A percentile compares a stretch with the other conserved stretches of the same genome.
Evolutionary conservation across 2,329 filamentous ascomycete species (phyloP).

Genomic region (Hypoxylon sp.): DNA sequence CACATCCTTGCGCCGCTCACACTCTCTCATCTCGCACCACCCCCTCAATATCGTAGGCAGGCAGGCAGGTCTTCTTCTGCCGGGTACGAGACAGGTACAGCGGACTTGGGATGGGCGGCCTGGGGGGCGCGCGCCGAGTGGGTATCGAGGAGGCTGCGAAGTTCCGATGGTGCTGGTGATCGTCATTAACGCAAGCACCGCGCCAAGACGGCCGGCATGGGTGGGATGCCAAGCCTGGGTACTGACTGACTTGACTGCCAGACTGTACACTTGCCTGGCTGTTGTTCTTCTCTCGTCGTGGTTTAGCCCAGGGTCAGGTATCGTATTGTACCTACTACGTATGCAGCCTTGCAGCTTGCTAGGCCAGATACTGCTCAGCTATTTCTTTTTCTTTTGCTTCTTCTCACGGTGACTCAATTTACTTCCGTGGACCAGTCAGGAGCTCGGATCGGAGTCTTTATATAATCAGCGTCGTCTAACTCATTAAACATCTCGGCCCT

Average conservation of each 20-base stretch:
- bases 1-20: neutral
- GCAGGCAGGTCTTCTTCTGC: neutral
- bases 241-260: too few relatives aligned
- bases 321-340: too few relatives aligned
- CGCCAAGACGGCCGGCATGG: constrained; percentile 30
- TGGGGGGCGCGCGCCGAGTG: constrained; percentile 11
- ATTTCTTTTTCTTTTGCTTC: neutral
- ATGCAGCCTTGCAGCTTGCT: neutral
- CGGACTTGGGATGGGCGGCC: too few relatives aligned
- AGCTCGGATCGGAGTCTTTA: constrained; percentile 6
- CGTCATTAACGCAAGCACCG: constrained; percentile 39
- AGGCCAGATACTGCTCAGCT: neutral
- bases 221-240: constrained; percentile 3
- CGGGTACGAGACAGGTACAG: constrained; percentile 25
- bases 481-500: constrained; percentile 6
- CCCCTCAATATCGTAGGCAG: too few relatives aligned
- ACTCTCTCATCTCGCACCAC: constrained; percentile 8
- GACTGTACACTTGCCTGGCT: neutral
- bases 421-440: constrained; percentile 9
- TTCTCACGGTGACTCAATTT: constrained; percentile 6
- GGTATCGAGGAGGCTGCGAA: constrained; percentile 31
- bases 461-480: constrained; percentile 14
- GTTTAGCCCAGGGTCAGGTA: too few relatives aligned
- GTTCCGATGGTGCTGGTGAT: constrained; percentile 44
- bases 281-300: neutral